Percentiles rank a stretch among this genome's conserved stretches.
These are phyloP conservation scores for Blyttiomyces sp. DNA, from an alignment of 371 early-diverging fungal species.

Conservation along the genomic window DNA sequence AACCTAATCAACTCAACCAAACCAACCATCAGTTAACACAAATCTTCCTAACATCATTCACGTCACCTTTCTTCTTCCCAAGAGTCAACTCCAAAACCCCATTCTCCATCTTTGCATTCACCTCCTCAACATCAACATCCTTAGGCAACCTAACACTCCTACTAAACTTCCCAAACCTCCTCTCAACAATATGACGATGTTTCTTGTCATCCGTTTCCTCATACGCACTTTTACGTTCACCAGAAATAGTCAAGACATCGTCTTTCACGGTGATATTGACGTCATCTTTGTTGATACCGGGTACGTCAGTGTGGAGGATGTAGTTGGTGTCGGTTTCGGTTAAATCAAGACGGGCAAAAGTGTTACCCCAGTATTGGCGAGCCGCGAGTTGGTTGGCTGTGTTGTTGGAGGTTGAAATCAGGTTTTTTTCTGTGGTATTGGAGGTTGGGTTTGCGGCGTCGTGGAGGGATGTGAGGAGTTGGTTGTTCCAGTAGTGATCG, in stretches of 20 bases:
- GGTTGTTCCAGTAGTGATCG: conserved; percentile 2
- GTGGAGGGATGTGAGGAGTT: too few relatives aligned
- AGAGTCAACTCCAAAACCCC: conserved; percentile 34
- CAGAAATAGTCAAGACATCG: conserved; percentile 36
- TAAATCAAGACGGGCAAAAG: conserved; percentile 23
- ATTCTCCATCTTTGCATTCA: conserved; percentile 30
- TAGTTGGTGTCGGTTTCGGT: conserved; percentile 28
- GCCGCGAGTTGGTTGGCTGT: background rate
- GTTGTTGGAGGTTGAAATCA: background rate
- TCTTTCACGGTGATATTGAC: conserved; percentile 40
- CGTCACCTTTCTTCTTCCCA: conserved; percentile 20
- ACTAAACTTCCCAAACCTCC: conserved; percentile 32
- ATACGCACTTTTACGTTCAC: conserved; percentile 36
- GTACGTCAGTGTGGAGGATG: conserved; percentile 34
- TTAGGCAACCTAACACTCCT: conserved; percentile 27
- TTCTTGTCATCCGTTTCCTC: conserved; percentile 35
- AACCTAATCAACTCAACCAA: too few relatives aligned
- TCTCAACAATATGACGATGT: conserved; percentile 28
- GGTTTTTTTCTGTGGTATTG: too few relatives aligned
- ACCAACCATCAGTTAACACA: conserved; percentile 1
- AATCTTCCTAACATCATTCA: conserved; percentile 23
- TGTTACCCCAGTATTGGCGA: conserved; percentile 4
- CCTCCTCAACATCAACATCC: conserved; percentile 25
- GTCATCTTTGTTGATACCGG: conserved; percentile 43
- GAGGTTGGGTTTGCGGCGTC: too few relatives aligned